These are phyloP conservation scores for Tetracladium setigerum DNA, from an alignment of 495 filamentous ascomycete species.

Conservation along the genomic window DNA sequence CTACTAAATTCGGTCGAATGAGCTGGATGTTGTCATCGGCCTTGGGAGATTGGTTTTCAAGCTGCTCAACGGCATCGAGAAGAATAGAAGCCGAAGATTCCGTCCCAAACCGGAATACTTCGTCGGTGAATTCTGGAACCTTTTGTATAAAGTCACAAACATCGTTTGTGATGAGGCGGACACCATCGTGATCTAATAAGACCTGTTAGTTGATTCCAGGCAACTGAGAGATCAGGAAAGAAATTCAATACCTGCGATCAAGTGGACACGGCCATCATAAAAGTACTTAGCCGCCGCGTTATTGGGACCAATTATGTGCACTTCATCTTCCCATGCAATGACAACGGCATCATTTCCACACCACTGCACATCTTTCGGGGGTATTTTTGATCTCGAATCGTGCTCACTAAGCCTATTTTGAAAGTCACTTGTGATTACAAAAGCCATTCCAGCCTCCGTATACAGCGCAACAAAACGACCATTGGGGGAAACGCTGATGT, in stretches of 20 bases:
- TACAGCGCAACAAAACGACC: constrained; percentile 84
- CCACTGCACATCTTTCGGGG: constrained; percentile 86
- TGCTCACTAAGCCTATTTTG: constrained; percentile 87
- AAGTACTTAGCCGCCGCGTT: constrained; percentile 75
- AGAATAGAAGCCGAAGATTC: constrained; percentile 82
- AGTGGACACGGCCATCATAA: constrained; percentile 85
- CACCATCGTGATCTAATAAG: constrained; percentile 80
- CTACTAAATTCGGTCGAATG: constrained; percentile 75
- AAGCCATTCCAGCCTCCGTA: constrained; percentile 75
- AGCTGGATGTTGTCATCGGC: constrained; percentile 96
- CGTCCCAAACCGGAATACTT: constrained; percentile 82
- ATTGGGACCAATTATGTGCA: constrained; percentile 87
- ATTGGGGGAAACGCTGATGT: constrained; percentile 84
- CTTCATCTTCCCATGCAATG: constrained; percentile 95
- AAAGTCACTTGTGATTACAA: constrained; percentile 92
- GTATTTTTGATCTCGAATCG: constrained; percentile 76
- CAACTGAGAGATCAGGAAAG: background rate
- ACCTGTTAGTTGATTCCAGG: constrained; percentile 23
- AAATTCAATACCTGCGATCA: constrained; percentile 58
- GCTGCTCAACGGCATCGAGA: constrained; percentile 82
- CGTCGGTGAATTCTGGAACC: constrained; percentile 79
- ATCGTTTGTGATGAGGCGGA: constrained; percentile 81
- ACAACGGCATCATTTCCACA: constrained; percentile 94
- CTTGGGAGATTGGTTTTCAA: constrained; percentile 91
- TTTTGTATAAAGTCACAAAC: constrained; percentile 93